Evolutionary conservation across 768 basidiomycete genomes (phyloP).

Genomic region (Lactarius quietus): DNA sequence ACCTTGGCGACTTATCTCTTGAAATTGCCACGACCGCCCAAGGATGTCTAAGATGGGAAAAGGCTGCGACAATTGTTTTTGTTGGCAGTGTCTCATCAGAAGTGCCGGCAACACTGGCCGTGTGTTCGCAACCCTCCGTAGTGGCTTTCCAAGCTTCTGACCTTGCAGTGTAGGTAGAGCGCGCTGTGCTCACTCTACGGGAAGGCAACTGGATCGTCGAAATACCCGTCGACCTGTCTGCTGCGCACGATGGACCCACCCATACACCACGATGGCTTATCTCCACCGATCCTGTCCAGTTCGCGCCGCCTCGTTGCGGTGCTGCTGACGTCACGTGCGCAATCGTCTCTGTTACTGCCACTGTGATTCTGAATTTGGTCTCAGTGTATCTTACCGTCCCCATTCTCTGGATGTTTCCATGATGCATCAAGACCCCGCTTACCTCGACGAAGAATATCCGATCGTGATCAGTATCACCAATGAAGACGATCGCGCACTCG

Average conservation of each 20-base stretch:
- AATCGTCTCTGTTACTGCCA: constrained; percentile 4
- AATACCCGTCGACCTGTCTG: constrained; percentile 49
- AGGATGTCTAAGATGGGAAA: constrained; percentile 56
- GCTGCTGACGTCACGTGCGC: constrained; percentile 48
- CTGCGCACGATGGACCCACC: constrained; percentile 34
- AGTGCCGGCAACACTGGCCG: constrained; percentile 50
- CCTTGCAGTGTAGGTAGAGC: constrained; percentile 34
- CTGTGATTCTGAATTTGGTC: constrained; percentile 10
- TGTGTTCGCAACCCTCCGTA: constrained; percentile 33
- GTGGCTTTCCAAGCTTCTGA: background rate
- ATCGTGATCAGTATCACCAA: constrained; percentile 70
- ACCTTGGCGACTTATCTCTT: constrained; percentile 42
- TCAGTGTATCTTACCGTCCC: constrained; percentile 59
- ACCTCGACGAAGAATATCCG: constrained; percentile 76
- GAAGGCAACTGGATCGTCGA: constrained; percentile 67
- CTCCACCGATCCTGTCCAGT: constrained; percentile 49
- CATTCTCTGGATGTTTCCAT: constrained; percentile 56
- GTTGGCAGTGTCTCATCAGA: constrained; percentile 55
- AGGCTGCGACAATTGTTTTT: constrained; percentile 53
- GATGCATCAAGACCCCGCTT: constrained; percentile 63
- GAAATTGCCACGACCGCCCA: constrained; percentile 29
- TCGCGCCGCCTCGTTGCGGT: constrained; percentile 49
- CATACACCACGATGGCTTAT: constrained; percentile 51
- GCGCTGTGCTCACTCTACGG: constrained; percentile 49
- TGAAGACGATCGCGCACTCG: constrained; percentile 63